Base-by-base conservation (phyloP, 495 filamentous ascomycete species). In the Sordaria brevicollis region DNA sequence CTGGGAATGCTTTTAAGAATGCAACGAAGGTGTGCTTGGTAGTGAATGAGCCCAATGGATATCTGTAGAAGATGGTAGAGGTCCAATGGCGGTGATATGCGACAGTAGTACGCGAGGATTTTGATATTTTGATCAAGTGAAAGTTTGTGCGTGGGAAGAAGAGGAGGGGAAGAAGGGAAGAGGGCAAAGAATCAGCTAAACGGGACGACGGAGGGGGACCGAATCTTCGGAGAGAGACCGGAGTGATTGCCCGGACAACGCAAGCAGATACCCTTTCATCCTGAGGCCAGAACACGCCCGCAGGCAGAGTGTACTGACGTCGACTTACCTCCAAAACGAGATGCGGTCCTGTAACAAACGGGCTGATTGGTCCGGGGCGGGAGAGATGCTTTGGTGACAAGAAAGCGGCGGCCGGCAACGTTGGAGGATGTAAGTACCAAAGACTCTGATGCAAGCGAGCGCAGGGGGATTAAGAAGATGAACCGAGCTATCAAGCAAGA, bases 401-500 rank as follows among this genome's bases (percentile, higher is more conserved):
- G 76, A 76, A 74, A 74, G 67, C 65, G 67, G 68, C 49, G 65
- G 65, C 71, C 49, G 70, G 70, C 71, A 70, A 68, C 68, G 68
- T 68, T 41, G 72, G 76, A 72, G 70, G 71, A 78, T 81, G 79
- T 78, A 79, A 78, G 75, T 79, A 81, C 81, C 82, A 84, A 79
- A 82, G 82, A 83, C 78, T 79, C 78, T 77, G 79, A 80, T 77
- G 79, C 75, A 80, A 83, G 82, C 81, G 82, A 85, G 81, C 78
- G 82, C 80, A 75, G 76, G 70, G 71, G 68, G 71, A 72, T 73
- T 78, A 81, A 85, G 81, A 84, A 83, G 77, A 84, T 84, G 79
- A 83, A 83, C 82, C 78, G 78, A 83, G 83, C 83, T 85, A 82
- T 81, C 80, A 74, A 81, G 81, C 83, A 83, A 84, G 83, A 83